Base-by-base conservation (phyloP, 768 basidiomycete genomes). In the Boletus barrowsii region DNA sequence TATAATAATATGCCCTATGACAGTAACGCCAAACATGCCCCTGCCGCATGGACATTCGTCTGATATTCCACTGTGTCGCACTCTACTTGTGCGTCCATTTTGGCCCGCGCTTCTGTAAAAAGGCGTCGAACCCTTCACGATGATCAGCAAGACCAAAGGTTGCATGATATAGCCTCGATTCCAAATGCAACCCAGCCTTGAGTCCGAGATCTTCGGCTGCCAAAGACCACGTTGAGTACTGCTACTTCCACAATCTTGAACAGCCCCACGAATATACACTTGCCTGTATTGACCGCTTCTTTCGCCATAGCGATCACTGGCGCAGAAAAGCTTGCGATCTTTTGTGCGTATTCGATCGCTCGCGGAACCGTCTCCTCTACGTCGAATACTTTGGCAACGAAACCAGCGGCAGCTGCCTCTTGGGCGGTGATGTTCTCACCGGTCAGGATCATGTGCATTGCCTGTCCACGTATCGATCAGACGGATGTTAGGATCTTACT, bases 381-480 rank as follows among this genome's bases (percentile, higher is more conserved):
- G 2, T 64, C 65, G 1, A 79, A 73, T 36, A 82, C 69, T 45
- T 77, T 70, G 39, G 72, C 72, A 24, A 81, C 75, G n/a, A 83
- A 64, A 2, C 82, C 82, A 47, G 75, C 76, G 4, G 66, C 64
- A 30, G 70, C 73, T 0, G 81, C 82, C 47, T 80, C 75, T 29
- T 70, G 63, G 0, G 79, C 81, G 14, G 70, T 64, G 14, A 83
- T 70, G 60, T 64, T 75, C 41, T 75, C 69, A 2, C 81, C 80
- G 0, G 82, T 81, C 29, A 82, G 60, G 51, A 81, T 76, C 68
- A 83, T 73, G 57, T 83, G 81, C 80, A 83, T 83, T 6, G 82
- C 81, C 62, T 79, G 47, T 44, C 4, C 43, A 44, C 8, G 14
- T 3, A 3, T 8, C 10, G 5, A 26, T 60, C 26, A 50, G 20